Conservation (phyloP, 306 rosid species). For the Alnus glutinosa region DNA sequence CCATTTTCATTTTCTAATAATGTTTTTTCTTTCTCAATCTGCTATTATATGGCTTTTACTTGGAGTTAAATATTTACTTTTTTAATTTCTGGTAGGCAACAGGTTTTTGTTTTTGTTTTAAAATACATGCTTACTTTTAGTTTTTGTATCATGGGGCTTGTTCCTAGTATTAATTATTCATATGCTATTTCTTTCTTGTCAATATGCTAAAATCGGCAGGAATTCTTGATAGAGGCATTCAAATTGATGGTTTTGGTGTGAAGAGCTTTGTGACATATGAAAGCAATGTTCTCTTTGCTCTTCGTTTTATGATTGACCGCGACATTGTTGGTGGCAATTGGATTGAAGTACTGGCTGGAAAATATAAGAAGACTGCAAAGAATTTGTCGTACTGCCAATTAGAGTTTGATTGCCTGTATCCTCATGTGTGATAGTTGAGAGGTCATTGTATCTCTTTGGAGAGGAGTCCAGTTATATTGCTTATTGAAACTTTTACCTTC, state of each 20-base stretch:
- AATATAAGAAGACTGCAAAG: slow-evolving; percentile 59
- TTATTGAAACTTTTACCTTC: slow-evolving; percentile 14
- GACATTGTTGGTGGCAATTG: slow-evolving; percentile 94
- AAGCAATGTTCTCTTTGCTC: slow-evolving; percentile 98
- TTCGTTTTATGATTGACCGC: slow-evolving; percentile 95
- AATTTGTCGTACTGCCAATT: slow-evolving; percentile 74
- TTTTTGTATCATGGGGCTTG: slow-evolving; percentile 13
- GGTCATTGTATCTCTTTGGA: slow-evolving; percentile 3
- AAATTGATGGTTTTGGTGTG: slow-evolving; percentile 84
- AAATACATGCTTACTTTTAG: background rate
- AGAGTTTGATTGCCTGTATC: slow-evolving; percentile 95
- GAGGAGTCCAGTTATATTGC: slow-evolving; percentile 16
- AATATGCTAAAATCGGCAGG: slow-evolving; percentile 52
- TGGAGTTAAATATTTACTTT: background rate
- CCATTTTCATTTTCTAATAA: background rate
- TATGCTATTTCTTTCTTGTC: slow-evolving; percentile 20
- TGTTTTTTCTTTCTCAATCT: background rate
- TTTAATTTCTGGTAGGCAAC: background rate
- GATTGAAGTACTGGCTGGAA: slow-evolving; percentile 88
- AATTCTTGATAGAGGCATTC: slow-evolving; percentile 93
- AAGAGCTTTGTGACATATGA: slow-evolving; percentile 92
- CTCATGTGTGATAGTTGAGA: slow-evolving; percentile 29
- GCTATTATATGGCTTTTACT: background rate
- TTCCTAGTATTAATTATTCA: slow-evolving; percentile 12
- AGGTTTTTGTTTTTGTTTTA: too few species aligned